Evolutionary conservation across 495 filamentous ascomycete genomes (phyloP), one percentile per base, ranked within the genome.

Genomic region (Pseudotulostoma volvatum): DNA sequence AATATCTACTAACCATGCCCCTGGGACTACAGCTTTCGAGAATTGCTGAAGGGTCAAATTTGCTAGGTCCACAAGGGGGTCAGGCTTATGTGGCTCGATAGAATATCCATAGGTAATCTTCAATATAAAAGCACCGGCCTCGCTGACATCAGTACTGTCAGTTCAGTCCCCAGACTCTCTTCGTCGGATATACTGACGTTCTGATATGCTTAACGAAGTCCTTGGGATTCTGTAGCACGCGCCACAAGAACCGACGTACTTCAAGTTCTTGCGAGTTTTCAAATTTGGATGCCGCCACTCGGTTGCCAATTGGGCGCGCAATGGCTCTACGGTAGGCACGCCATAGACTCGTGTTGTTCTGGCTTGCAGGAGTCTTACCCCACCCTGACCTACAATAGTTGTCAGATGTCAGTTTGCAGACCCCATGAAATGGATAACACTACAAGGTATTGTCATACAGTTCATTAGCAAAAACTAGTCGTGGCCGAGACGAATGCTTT

Each of bases 91-190:
- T 1, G 57, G 44, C 31, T 70, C 64, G 4, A 60, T 52, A 0
- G 50, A 65, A 37, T 74, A 72, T 9, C 64, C 67, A 36, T 72
- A 74, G 2, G 49, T 44, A 3, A 69, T 56, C 19, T 68, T 64
- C 0, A 72, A 43, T 4, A 71, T 65, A 3, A 67, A 39, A 0
- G 54, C 53, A 2, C 59, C 67, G 3, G 61, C 54, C 20, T 59
- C 51, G 13, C 54, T 65, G 18, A 16, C 2, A n/a, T n/a, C n/a
- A n/a, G n/a, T n/a, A n/a, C n/a, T n/a, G n/a, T n/a, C n/a, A n/a
- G n/a, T n/a, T n/a, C n/a, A n/a, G n/a, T n/a, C n/a, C n/a, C n/a
- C n/a, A n/a, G n/a, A n/a, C n/a, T n/a, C n/a, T 13, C 5, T 4
- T 9, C 18, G 1, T 34, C 8, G 41, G 23, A 31, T 13, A 49